Conservation (phyloP, 2,329 filamentous ascomycete genomes). For the Fusarium drepaniforme region DNA sequence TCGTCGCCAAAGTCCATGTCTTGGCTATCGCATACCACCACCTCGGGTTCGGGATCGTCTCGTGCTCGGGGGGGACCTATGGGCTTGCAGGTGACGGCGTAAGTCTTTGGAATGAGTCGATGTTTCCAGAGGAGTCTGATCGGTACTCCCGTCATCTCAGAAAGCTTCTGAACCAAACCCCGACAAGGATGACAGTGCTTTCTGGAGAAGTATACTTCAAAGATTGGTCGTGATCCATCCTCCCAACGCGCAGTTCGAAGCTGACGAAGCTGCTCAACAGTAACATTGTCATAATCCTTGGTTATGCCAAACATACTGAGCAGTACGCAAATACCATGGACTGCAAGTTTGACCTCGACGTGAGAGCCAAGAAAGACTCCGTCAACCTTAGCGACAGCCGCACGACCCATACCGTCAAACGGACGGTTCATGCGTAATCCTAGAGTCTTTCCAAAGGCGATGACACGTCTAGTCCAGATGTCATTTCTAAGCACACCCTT, state of each 20-base stretch:
- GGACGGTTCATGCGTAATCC: conserved; percentile 45
- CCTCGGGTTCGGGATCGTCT: neutral
- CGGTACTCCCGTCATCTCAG: conserved; percentile 42
- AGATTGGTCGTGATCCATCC: conserved; percentile 42
- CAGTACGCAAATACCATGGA: conserved; percentile 47
- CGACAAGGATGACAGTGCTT: conserved; percentile 48
- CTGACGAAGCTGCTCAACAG: conserved; percentile 29
- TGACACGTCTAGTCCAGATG: conserved; percentile 48
- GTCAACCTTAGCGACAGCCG: neutral
- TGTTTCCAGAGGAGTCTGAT: conserved; percentile 46
- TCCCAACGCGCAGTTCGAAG: conserved; percentile 42
- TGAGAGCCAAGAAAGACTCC: conserved; percentile 52
- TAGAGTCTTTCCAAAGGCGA: conserved; percentile 46
- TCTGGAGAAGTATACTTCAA: conserved; percentile 53
- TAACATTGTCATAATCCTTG: conserved; percentile 36
- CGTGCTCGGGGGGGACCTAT: neutral
- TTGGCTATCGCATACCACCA: conserved; percentile 27
- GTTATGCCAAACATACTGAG: conserved; percentile 44
- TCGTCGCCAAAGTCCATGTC: conserved; percentile 41
- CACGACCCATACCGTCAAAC: conserved; percentile 41
- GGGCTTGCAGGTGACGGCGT: conserved; percentile 15
- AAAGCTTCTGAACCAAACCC: conserved; percentile 41
- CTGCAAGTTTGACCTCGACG: conserved; percentile 55
- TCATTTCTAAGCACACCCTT: conserved; percentile 45
- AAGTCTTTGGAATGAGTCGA: conserved; percentile 44